Conservation (phyloP, 768 basidiomycete genomes). For the Collybia nuda region DNA sequence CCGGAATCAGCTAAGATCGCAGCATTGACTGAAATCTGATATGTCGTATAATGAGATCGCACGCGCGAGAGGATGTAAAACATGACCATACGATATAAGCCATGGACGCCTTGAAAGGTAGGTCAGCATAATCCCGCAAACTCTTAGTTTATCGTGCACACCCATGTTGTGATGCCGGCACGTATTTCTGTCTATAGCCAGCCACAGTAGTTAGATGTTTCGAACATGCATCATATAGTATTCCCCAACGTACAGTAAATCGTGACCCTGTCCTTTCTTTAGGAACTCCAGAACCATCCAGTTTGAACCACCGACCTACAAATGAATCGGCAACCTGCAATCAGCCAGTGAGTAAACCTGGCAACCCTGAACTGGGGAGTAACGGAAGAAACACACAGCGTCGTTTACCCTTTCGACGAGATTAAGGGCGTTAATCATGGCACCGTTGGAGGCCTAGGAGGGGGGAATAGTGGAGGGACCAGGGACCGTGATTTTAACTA, state of each 20-base stretch:
- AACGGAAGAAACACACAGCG: conserved; percentile 21
- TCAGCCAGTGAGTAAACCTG: neutral
- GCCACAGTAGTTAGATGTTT: neutral
- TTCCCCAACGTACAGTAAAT: conserved; percentile 45
- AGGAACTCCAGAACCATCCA: conserved; percentile 70
- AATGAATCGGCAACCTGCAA: conserved; percentile 43
- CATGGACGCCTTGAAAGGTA: conserved; percentile 62
- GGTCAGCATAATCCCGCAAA: neutral
- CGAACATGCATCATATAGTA: neutral
- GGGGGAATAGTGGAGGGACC: neutral
- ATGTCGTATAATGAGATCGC: conserved; percentile 7
- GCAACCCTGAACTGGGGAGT: neutral
- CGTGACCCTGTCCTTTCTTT: conserved; percentile 63
- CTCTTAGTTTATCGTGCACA: conserved; percentile 27
- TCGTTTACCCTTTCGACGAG: conserved; percentile 23
- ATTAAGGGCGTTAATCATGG: conserved; percentile 13
- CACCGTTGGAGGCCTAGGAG: no score
- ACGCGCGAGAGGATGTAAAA: neutral
- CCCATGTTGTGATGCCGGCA: conserved; percentile 82
- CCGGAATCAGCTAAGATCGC: conserved; percentile 74
- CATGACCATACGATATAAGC: conserved; percentile 66
- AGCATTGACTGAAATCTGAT: conserved; percentile 83
- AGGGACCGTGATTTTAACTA: neutral
- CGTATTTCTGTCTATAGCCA: conserved; percentile 66
- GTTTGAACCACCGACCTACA: conserved; percentile 67